Percentiles rank a stretch among this genome's conserved stretches.
phyloP scores from a whole-genome alignment of 805 yeast species.

The Yamadazyma takamatsuzukensis region DNA sequence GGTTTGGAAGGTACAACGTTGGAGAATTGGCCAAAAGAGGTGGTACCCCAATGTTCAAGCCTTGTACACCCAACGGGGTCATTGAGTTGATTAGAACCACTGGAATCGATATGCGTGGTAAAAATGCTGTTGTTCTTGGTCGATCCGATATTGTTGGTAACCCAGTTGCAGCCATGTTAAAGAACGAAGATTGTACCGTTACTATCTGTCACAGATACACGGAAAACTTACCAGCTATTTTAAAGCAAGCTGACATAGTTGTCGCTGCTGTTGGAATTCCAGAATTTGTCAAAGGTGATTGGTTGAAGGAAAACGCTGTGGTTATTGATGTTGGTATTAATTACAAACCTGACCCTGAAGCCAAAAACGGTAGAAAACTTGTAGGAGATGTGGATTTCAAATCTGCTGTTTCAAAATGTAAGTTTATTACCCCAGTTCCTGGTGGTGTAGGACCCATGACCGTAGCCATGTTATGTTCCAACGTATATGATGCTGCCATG shows the following conservation, averaged over 20 bases:
- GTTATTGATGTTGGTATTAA: slow-evolving; percentile 96
- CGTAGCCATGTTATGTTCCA: slow-evolving; percentile 88
- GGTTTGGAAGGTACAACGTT: slow-evolving; percentile 82
- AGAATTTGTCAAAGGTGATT: slow-evolving; percentile 77
- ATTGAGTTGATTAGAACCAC: slow-evolving; percentile 73
- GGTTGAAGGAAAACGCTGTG: slow-evolving; percentile 81
- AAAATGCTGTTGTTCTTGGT: slow-evolving; percentile 87
- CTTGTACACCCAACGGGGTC: slow-evolving; percentile 95
- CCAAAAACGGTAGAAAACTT: slow-evolving; percentile 73
- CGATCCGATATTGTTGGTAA: slow-evolving; percentile 95
- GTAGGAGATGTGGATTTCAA: slow-evolving; percentile 95
- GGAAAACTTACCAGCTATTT: slow-evolving; percentile 49
- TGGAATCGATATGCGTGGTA: slow-evolving; percentile 67
- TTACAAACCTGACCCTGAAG: slow-evolving; percentile 70
- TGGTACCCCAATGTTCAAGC: slow-evolving; percentile 77
- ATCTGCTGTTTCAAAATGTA: slow-evolving; percentile 58
- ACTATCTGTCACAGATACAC: slow-evolving; percentile 82
- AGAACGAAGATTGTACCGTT: slow-evolving; percentile 80
- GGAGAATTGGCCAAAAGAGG: slow-evolving; percentile 89
- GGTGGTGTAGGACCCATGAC: slow-evolving; percentile 99
- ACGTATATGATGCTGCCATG: slow-evolving; percentile 78
- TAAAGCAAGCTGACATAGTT: slow-evolving; percentile 76
- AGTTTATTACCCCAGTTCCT: slow-evolving; percentile 90
- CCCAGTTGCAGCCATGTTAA: slow-evolving; percentile 83
- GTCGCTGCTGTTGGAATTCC: slow-evolving; percentile 92